Evolutionary conservation across 73 alveolate species (phyloP), one percentile per base, ranked within the genome.

Genomic region (Paramecium sexaurelia): DNA sequence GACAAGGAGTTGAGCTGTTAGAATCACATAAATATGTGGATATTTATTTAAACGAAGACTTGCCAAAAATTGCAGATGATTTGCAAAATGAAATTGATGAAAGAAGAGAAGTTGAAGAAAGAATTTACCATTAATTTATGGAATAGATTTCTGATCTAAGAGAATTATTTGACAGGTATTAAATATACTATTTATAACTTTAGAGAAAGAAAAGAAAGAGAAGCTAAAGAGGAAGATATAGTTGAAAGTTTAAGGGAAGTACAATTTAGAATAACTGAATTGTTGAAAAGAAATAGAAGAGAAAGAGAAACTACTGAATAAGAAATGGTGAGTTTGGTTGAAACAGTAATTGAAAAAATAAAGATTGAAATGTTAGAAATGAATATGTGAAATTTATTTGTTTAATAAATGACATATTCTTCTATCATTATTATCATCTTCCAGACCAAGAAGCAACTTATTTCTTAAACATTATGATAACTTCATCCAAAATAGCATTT

Each of bases 341-440:
- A 73, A 19, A 32, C 36, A 5, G 87, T 73, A n/a, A 73, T 73
- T 32, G 87, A 73, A 19, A 73, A 73, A 36, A 36, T 73, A 1
- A 73, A 73, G 43, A 73, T 73, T 73, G 87, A 73, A 73, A 73
- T 73, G 87, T n/a, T 73, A 33, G 87, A 73, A 73, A 73, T 73
- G 87, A 73, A 73, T 73, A 73, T 73, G 87, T 73, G 87, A 73
- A 5, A 6, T 51, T 51, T 51, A 45, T 45, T 45, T 0, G 8
- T 45, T 45, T 19, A 51, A 51, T 51, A 51, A 51, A n/a, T 51
- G 67, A 51, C 11, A 51, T 51, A 51, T 51, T 51, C 27, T 51
- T 51, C 29, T 51, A 51, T 51, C 67, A 51, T 17, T 51, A 51
- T 22, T 66, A 11, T 73, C 87, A 73, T 73, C 87, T 73, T 35